Conservation (phyloP, 2,329 filamentous ascomycete species). For the Pyrenochaeta sp. region DNA sequence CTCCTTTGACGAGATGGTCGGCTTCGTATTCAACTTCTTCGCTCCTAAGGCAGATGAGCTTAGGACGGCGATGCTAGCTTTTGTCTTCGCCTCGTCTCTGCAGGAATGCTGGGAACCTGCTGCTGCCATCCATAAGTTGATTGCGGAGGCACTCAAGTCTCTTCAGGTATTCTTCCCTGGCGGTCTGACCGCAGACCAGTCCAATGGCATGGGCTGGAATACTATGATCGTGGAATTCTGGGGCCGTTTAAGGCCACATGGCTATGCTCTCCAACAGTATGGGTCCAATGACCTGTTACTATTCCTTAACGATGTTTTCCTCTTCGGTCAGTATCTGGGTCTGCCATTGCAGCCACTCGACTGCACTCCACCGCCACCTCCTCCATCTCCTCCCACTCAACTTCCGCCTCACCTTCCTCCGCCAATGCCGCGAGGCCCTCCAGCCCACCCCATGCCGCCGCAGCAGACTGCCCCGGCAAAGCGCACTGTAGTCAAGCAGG, state of each 20-base stretch:
- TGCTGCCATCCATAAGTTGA: background rate
- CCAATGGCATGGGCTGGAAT: background rate
- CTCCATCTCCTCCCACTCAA: background rate
- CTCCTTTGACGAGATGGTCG: background rate
- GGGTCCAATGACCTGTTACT: background rate
- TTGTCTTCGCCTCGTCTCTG: background rate
- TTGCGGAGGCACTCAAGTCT: background rate
- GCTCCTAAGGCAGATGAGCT: background rate
- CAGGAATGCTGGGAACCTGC: background rate
- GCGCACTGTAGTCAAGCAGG: background rate
- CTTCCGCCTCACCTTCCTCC: background rate
- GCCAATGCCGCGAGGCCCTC: background rate
- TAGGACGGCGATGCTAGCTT: background rate
- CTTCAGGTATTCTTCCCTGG: conserved; percentile 4
- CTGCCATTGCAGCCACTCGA: background rate
- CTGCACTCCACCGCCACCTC: background rate
- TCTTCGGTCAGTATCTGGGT: background rate
- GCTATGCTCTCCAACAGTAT: background rate
- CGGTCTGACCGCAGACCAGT: background rate
- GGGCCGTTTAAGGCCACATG: background rate
- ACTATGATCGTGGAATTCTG: conserved; percentile 2
- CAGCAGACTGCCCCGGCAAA: background rate
- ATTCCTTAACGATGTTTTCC: background rate
- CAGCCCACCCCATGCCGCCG: background rate
- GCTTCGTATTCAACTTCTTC: background rate